Evolutionary conservation across 2,329 filamentous ascomycete species (phyloP).

Genomic region (Diaporthe citriasiana): DNA sequence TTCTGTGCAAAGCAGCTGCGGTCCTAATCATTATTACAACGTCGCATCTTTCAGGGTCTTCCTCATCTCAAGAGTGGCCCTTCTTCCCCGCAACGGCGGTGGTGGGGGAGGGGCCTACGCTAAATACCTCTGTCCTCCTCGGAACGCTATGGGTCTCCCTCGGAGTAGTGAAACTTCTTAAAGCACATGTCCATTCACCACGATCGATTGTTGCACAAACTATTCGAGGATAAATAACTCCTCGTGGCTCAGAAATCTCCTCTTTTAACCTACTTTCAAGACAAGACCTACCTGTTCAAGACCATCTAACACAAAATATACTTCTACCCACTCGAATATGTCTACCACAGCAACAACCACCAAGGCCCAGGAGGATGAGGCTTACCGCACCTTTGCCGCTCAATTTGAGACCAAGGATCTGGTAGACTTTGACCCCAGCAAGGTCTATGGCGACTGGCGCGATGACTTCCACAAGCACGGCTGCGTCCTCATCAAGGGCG

Average conservation of each 20-base stretch:
- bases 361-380: slow-evolving; percentile 20
- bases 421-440: slow-evolving; percentile 42
- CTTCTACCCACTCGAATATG: neutral
- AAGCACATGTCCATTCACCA: neutral
- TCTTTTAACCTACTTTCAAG: too few species aligned
- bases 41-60: slow-evolving; percentile 17
- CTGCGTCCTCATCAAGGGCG: slow-evolving; percentile 57
- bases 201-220: neutral
- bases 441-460: slow-evolving; percentile 57
- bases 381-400: slow-evolving; percentile 15
- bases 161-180: slow-evolving; percentile 1
- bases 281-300: neutral
- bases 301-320: too few species aligned
- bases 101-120: slow-evolving; percentile 21
- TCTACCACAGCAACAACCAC: slow-evolving; percentile 15
- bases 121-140: neutral
- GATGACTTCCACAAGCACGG: slow-evolving; percentile 60
- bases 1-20: too few species aligned
- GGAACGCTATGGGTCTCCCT: slow-evolving; percentile 4
- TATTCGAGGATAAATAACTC: slow-evolving; percentile 5
- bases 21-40: neutral
- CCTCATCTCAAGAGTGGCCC: neutral
- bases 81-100: slow-evolving; percentile 15
- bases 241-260: neutral
- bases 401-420: slow-evolving; percentile 41